These are phyloP conservation scores for Trichoderma aggressivum DNA, from an alignment of 2,329 filamentous ascomycete genomes.

Conservation along the genomic window DNA sequence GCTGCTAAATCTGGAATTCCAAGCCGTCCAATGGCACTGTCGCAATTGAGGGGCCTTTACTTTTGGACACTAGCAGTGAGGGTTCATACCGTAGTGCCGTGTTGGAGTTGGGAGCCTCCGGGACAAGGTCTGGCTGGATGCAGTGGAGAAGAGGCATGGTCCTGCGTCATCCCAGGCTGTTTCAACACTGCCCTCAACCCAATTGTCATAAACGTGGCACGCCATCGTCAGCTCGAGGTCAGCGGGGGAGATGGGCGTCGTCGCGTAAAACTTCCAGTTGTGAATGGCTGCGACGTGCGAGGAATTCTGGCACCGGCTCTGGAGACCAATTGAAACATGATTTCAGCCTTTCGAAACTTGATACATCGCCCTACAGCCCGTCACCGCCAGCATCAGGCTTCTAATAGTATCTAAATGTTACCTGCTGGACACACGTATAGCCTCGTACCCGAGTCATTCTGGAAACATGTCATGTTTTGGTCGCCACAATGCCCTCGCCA, in stretches of 20 bases:
- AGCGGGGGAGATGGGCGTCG: not conserved
- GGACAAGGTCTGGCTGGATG: not conserved
- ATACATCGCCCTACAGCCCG: not conserved
- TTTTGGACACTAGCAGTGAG: not conserved
- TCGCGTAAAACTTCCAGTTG: not conserved
- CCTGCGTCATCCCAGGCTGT: conserved; percentile 4
- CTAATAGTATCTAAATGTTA: not conserved
- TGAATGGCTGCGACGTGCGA: not conserved
- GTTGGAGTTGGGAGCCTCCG: not conserved
- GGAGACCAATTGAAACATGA: not conserved
- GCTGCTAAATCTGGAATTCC: not conserved
- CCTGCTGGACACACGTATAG: not conserved
- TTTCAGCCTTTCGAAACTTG: not conserved
- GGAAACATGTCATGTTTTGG: not conserved
- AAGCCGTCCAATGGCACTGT: not conserved
- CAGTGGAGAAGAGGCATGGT: not conserved
- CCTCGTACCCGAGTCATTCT: not conserved
- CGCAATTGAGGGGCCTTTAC: not conserved
- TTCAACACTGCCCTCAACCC: not conserved
- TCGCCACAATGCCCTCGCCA: not conserved
- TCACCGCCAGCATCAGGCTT: not conserved
- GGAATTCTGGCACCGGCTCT: not conserved
- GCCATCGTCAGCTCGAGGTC: not conserved
- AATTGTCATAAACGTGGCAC: not conserved
- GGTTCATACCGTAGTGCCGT: not conserved